A percentile compares a stretch with the other conserved stretches of the same genome.
Conservation (phyloP, 768 basidiomycete species). For the Ephemerocybe angulata region DNA sequence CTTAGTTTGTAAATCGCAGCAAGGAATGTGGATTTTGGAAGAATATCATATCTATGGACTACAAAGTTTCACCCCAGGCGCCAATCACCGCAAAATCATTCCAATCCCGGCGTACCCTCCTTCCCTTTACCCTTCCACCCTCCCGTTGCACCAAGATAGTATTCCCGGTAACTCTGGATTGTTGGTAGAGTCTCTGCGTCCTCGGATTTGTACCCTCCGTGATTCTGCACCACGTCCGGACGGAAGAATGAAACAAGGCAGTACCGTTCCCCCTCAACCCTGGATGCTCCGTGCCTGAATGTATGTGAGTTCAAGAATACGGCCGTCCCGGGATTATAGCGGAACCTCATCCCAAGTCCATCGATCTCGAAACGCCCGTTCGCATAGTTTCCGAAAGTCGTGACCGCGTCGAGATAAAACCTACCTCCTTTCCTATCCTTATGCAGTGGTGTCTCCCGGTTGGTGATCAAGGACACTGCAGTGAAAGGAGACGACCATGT, state of each 20-base stretch:
- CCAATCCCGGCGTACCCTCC: too few relatives aligned
- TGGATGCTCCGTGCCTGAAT: constrained; percentile 2
- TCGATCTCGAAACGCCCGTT: not conserved
- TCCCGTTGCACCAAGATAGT: too few relatives aligned
- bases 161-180: too few relatives aligned
- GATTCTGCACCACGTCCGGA: too few relatives aligned
- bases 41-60: too few relatives aligned
- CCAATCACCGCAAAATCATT: too few relatives aligned
- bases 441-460: constrained; percentile 8
- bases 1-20: too few relatives aligned
- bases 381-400: constrained; percentile 2
- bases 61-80: too few relatives aligned
- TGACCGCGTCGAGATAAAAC: constrained; percentile 3
- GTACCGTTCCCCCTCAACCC: constrained; percentile 1
- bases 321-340: constrained; percentile 7
- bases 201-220: too few relatives aligned
- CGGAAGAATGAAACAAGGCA: constrained; percentile 7
- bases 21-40: too few relatives aligned
- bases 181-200: too few relatives aligned
- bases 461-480: constrained; percentile 7
- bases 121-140: too few relatives aligned
- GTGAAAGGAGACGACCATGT: constrained; percentile 9
- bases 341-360: not conserved
- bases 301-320: constrained; percentile 1
- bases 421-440: not conserved